A percentile compares a stretch with the other conserved stretches of the same genome.
Conservation (phyloP, 2,329 filamentous ascomycete genomes). For the Clathrospora elynae region DNA sequence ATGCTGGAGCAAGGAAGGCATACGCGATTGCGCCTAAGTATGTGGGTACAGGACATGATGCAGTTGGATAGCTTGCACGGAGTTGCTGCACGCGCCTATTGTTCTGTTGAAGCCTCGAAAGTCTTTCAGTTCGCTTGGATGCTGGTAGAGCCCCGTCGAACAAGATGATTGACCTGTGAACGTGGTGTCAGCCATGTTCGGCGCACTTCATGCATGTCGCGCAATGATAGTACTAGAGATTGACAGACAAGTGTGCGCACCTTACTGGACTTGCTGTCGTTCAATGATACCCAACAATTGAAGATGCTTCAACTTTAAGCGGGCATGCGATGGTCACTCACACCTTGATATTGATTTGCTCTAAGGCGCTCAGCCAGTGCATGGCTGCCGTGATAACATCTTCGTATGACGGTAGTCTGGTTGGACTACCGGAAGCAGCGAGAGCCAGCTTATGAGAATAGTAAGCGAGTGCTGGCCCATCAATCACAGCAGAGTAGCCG, state of each 20-base stretch:
- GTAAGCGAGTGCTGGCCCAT: conserved; percentile 80
- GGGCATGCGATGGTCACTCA: conserved; percentile 53
- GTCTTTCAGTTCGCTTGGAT: conserved; percentile 66
- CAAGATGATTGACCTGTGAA: conserved; percentile 64
- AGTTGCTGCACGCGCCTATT: conserved; percentile 62
- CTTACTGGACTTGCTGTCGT: conserved; percentile 17
- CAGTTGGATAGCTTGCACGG: conserved; percentile 42
- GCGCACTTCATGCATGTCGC: conserved; percentile 16
- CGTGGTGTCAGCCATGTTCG: conserved; percentile 27
- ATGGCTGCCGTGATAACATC: conserved; percentile 62
- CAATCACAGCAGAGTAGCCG: conserved; percentile 59
- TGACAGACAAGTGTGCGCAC: conserved; percentile 18
- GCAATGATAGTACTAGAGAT: conserved; percentile 20
- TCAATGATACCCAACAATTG: conserved; percentile 1
- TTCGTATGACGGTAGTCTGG: conserved; percentile 56
- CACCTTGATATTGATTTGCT: conserved; percentile 64
- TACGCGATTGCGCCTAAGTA: conserved; percentile 53
- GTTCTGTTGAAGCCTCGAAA: conserved; percentile 63
- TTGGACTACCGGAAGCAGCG: conserved; percentile 30
- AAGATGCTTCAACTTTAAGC: conserved; percentile 16
- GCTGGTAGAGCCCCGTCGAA: conserved; percentile 84
- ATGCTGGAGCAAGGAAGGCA: conserved; percentile 76
- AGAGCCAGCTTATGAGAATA: conserved; percentile 64
- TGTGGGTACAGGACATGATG: conserved; percentile 35
- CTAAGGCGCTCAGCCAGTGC: conserved; percentile 66